phyloP scores from a whole-genome alignment of 768 basidiomycete genomes.

The Boletus barrowsii region DNA sequence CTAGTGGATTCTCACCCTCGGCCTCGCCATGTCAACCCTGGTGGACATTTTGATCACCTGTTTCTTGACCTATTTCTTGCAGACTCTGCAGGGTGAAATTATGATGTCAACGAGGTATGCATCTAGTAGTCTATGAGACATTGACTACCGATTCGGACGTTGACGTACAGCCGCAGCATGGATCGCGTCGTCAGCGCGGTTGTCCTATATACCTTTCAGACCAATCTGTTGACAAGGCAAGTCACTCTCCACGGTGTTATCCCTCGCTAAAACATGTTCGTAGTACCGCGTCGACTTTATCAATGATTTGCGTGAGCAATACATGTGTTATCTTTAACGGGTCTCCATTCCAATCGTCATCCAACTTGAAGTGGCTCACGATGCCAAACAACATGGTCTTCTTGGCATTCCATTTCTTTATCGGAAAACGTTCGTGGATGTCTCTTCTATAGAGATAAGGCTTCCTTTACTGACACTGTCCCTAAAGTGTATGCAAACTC shows the following conservation, averaged over 20 bases:
- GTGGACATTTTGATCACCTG: slow-evolving; percentile 50
- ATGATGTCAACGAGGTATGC: slow-evolving; percentile 38
- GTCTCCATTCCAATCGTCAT: neutral
- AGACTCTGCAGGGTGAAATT: slow-evolving; percentile 36
- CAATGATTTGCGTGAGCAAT: slow-evolving; percentile 41
- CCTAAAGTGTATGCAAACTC: slow-evolving; percentile 50
- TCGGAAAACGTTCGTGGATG: slow-evolving; percentile 43
- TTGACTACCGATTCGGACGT: too few species aligned
- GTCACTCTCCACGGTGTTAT: neutral
- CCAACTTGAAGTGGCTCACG: slow-evolving; percentile 38
- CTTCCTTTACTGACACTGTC: neutral
- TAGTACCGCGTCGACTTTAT: slow-evolving; percentile 41
- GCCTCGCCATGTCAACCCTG: slow-evolving; percentile 46
- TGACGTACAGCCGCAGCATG: slow-evolving; percentile 30
- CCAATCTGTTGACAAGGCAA: slow-evolving; percentile 48
- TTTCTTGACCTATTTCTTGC: slow-evolving; percentile 43
- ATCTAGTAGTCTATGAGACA: neutral
- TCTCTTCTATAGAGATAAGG: too few species aligned
- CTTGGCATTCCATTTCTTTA: slow-evolving; percentile 52
- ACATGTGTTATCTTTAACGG: neutral
- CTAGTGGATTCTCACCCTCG: slow-evolving; percentile 53
- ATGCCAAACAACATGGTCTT: slow-evolving; percentile 49
- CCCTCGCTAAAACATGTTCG: neutral
- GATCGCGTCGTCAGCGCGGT: slow-evolving; percentile 46
- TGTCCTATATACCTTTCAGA: slow-evolving; percentile 53